phyloP scores from a whole-genome alignment of 1,139 yeast species.

The Suhomyces terraborum region DNA sequence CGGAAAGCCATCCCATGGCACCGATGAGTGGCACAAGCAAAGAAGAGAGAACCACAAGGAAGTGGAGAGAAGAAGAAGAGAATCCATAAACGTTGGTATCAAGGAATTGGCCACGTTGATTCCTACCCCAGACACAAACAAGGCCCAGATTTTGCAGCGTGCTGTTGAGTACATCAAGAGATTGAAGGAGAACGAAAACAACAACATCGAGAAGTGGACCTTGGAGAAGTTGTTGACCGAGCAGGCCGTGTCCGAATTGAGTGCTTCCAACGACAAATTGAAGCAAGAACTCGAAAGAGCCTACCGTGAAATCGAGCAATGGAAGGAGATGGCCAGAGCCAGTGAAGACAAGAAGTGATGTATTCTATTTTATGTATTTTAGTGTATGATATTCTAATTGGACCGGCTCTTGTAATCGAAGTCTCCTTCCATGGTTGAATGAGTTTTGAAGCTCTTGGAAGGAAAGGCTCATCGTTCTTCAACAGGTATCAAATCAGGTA shows the following conservation, averaged over 20 bases:
- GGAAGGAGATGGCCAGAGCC: conserved; percentile 54
- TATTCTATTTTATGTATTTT: conserved; percentile 8
- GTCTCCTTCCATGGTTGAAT: no score
- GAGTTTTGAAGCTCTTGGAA: no score
- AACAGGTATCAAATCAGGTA: conserved; percentile 2
- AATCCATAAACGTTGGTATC: conserved; percentile 86
- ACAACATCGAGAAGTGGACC: conserved; percentile 91
- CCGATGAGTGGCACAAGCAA: conserved; percentile 85
- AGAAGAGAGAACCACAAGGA: conserved; percentile 94
- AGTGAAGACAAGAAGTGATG: conserved; percentile 25
- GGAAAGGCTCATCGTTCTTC: background rate
- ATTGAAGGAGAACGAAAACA: conserved; percentile 83
- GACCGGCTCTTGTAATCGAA: background rate
- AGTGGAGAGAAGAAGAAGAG: conserved; percentile 95
- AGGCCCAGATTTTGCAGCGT: conserved; percentile 83
- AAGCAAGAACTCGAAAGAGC: conserved; percentile 83
- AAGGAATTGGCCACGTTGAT: conserved; percentile 77
- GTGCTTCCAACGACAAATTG: conserved; percentile 75
- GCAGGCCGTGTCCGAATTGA: conserved; percentile 82
- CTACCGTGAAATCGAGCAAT: conserved; percentile 86
- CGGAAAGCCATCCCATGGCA: conserved; percentile 58
- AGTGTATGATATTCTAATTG: conserved; percentile 8
- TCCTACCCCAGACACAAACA: conserved; percentile 88
- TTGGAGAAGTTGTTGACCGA: conserved; percentile 88
- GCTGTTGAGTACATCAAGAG: conserved; percentile 89